Base-by-base conservation (phyloP, 2,329 filamentous ascomycete species). In the Calonectria ilicicola region DNA sequence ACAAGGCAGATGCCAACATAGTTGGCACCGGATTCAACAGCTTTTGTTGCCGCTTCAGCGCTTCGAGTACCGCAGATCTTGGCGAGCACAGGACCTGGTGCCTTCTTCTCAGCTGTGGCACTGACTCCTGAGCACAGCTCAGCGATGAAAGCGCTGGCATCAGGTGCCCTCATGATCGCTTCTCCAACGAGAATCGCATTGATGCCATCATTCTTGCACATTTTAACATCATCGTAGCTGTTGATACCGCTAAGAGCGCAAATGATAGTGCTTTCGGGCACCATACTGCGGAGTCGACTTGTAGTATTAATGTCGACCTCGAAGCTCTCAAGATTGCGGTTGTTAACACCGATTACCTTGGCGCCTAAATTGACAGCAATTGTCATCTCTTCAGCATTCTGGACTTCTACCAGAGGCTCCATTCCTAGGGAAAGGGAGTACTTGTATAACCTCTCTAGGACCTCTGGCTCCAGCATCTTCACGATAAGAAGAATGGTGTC, bases 401-500 rank as follows among this genome's bases (percentile, higher is more conserved):
- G 98, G 32, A 99, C 97, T 83, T 99, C 97, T 2, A 99, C 97
- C 35, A 99, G 86, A 40, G 97, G 97, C 85, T 99, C 97, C 97
- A 99, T 99, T 21, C 96, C 96, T 2, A 99, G 88, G 2, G 93
- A 95, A 51, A 92, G 89, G 1, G 95, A 98, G 86, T 98, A 99
- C 70, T 92, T 89, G 87, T 98, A 99, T 14, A 99, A 87, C 53
- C 91, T 89, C 71, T 92, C 91, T 38, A 99, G 88, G 5, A 94
- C 88, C 32, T 91, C 91, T 29, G 90, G 86, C 72, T 96, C 93
- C 14, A 99, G 91, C 97, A 99, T 99, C 87, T 99, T 99, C 65
- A 99, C 97, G 77, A 99, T 99, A 23, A 99, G 89, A 29, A 99
- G 88, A 21, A 99, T 93, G 0, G 96, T 98, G 83, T 99, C 96